Evolutionary conservation across 768 basidiomycete species (phyloP), one percentile per base, ranked within the genome.

Genomic region (Leccinum rimulosum): DNA sequence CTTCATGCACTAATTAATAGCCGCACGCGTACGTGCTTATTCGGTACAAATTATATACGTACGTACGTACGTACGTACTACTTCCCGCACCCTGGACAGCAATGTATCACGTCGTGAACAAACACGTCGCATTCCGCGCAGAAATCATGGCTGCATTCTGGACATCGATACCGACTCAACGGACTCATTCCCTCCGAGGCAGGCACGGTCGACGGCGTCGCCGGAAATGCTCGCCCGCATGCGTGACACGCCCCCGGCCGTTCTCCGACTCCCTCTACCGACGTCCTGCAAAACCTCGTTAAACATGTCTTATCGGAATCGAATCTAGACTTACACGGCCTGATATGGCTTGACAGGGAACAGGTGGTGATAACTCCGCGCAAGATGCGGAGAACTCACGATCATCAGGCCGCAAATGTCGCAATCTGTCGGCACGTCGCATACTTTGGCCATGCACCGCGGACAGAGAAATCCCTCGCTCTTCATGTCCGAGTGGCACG

Each of bases 401-500:
- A 99, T 93, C 91, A 98, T 97, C 64, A 99, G 77, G 8, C 93
- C 93, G 66, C 97, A 99, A 33, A 98, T 88, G 72, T 95, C 90
- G 70, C 97, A 99, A 70, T 98, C 97, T 9, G 96, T 98, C 38
- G 97, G 97, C 6, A 98, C 93, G 68, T 98, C 96, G 80, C 97
- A 99, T 35, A 98, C 82, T 80, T 95, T 93, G 40, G 91, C 86
- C 57, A 87, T 81, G 69, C 97, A 99, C 36, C 97, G 82, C 4
- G 97, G 97, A 73, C 97, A 99, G 17, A 96, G 80, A 74, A 95
- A 99, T 4, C 96, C 97, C 61, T 92, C 89, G 71, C 87, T 88
- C 74, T 91, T 93, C 74, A 99, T 79, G 64, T 93, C 85, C 14
- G 91, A 91, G 73, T 99, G 97, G 69, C 97, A 99, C 7, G 87